phyloP scores from a whole-genome alignment of 1,284 basidiomycete genomes.

The Pseudozyma thailandica region DNA sequence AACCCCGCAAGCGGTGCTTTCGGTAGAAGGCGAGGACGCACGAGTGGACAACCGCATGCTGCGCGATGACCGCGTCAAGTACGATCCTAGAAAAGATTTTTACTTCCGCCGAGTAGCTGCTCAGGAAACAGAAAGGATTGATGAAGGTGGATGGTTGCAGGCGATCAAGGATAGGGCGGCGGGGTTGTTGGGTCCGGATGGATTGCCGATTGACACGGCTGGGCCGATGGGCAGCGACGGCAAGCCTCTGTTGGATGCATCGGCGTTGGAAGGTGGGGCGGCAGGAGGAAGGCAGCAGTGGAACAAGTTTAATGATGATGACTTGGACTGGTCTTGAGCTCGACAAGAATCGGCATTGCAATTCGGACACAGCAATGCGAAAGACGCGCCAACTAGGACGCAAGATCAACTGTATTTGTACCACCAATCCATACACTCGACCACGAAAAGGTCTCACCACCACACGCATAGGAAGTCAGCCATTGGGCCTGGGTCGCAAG shows the following conservation, averaged over 20 bases:
- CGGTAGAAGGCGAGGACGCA: conserved; percentile 89
- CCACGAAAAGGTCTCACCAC: not conserved
- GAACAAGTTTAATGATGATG: conserved; percentile 57
- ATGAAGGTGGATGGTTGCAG: conserved; percentile 59
- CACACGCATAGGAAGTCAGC: not conserved
- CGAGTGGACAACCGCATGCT: conserved; percentile 83
- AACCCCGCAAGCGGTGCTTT: conserved; percentile 83
- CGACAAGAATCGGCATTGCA: not conserved
- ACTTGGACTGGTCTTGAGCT: conserved; percentile 59
- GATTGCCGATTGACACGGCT: conserved; percentile 28
- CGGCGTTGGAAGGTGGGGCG: conserved; percentile 9
- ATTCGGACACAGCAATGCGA: not conserved
- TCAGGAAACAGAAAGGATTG: conserved; percentile 55
- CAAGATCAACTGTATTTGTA: conserved; percentile 9
- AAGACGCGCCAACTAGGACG: too few species aligned
- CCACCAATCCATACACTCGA: not conserved
- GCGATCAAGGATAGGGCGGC: conserved; percentile 52
- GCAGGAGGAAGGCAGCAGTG: conserved; percentile 3
- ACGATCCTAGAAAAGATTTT: conserved; percentile 72
- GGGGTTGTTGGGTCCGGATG: conserved; percentile 42
- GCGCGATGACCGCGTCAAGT: conserved; percentile 76
- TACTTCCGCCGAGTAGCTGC: conserved; percentile 67
- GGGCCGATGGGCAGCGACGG: conserved; percentile 29
- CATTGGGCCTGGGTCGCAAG: conserved; percentile 6
- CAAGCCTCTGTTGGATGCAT: conserved; percentile 27